These are phyloP conservation scores for Furcasterigmium sp. DNA, from an alignment of 2,329 filamentous ascomycete genomes.

Conservation along the genomic window DNA sequence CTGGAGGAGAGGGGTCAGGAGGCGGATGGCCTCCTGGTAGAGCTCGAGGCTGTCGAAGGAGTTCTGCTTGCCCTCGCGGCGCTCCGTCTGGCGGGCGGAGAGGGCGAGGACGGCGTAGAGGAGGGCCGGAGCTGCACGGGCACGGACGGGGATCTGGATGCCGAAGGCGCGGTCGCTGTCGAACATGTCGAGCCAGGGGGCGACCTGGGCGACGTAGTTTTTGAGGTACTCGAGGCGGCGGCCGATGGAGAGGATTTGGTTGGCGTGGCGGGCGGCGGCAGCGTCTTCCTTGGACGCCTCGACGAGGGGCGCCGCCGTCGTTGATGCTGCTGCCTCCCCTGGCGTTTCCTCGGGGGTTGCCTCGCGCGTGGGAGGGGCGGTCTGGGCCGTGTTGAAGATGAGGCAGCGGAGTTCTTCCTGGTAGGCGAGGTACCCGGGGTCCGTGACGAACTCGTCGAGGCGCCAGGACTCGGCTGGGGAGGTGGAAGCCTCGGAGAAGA, in stretches of 20 bases:
- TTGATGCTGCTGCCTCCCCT: too few species aligned
- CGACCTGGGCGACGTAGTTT: conserved; percentile 48
- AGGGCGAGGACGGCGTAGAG: conserved; percentile 48
- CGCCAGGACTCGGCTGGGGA: conserved; percentile 24
- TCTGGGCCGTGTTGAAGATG: conserved; percentile 40
- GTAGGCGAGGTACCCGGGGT: conserved; percentile 38
- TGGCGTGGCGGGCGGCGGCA: conserved; percentile 3
- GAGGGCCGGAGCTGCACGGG: conserved; percentile 38
- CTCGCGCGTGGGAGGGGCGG: conserved; percentile 33
- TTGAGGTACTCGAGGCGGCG: conserved; percentile 34
- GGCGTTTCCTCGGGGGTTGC: conserved; percentile 29
- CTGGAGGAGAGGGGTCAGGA: conserved; percentile 27
- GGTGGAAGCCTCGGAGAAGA: conserved; percentile 9
- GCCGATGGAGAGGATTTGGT: conserved; percentile 19
- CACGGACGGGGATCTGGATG: conserved; percentile 43
- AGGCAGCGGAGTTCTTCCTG: conserved; percentile 39
- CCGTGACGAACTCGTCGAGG: conserved; percentile 27
- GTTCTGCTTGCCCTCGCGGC: conserved; percentile 35
- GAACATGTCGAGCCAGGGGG: conserved; percentile 55
- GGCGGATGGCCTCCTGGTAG: conserved; percentile 49
- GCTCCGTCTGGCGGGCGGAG: conserved; percentile 48
- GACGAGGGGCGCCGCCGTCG: conserved; percentile 27
- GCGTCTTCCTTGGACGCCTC: too few species aligned
- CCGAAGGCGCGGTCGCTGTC: conserved; percentile 48
- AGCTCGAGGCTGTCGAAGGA: conserved; percentile 48